Evolutionary conservation across 228 moss, liverwort and hornwort species (phyloP).

Genomic region (Sphagnum fallax): DNA sequence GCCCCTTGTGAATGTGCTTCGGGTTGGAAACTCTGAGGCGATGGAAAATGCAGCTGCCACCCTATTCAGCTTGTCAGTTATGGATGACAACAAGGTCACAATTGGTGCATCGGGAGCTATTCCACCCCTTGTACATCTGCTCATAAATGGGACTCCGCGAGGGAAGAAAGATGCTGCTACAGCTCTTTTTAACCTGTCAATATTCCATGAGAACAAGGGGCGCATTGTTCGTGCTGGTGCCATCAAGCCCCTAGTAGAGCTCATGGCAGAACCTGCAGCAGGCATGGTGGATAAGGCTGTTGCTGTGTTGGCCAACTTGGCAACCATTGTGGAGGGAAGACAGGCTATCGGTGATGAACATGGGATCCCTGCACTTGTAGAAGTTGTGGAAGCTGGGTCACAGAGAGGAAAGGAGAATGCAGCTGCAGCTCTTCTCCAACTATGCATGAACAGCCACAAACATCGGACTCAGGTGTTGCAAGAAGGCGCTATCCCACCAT

Average conservation of each 20-base stretch:
- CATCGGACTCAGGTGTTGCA: conserved; percentile 91
- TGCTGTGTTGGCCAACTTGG: conserved; percentile 88
- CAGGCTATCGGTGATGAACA: conserved; percentile 83
- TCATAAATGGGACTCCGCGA: conserved; percentile 83
- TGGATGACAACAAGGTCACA: conserved; percentile 95
- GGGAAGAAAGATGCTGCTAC: conserved; percentile 98
- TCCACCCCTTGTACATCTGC: conserved; percentile 78
- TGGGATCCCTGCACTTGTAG: conserved; percentile 93
- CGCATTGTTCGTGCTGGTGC: conserved; percentile 86
- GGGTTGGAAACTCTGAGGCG: conserved; percentile 77
- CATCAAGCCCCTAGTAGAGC: conserved; percentile 89
- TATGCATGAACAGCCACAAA: conserved; percentile 77
- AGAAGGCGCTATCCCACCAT: conserved; percentile 95
- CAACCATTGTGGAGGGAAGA: conserved; percentile 88
- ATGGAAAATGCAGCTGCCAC: conserved; percentile 97
- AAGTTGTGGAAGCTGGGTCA: conserved; percentile 98
- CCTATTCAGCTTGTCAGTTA: conserved; percentile 88
- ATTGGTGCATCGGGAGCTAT: conserved; percentile 93
- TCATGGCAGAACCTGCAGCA: conserved; percentile 96
- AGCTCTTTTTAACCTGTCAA: conserved; percentile 89
- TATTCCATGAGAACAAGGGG: conserved; percentile 89
- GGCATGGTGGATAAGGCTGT: conserved; percentile 99
- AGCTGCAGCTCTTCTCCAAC: conserved; percentile 86
- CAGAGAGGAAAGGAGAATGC: conserved; percentile 96
- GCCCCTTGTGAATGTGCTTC: conserved; percentile 77